Conservation (phyloP, 495 filamentous ascomycete genomes). For the Tuber brumale region DNA sequence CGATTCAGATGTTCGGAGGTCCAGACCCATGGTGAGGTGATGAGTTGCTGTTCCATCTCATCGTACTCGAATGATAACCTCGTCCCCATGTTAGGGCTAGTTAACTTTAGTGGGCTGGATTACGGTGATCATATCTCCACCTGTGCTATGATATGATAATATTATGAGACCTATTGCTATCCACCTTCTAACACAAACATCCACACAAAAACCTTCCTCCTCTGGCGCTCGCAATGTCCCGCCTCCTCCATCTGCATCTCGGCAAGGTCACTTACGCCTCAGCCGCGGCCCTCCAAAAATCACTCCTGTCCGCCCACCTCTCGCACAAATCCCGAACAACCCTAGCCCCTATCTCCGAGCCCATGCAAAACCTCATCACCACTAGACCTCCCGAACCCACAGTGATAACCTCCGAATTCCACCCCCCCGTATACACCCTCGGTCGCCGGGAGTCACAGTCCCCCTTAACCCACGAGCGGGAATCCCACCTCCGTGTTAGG, state of each 20-base stretch:
- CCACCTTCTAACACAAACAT: neutral
- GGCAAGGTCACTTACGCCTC: conserved; percentile 10
- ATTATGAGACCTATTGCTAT: no score
- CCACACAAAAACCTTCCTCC: neutral
- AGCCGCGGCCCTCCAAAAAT: conserved; percentile 47
- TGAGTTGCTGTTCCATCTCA: neutral
- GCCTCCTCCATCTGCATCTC: conserved; percentile 18
- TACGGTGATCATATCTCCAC: neutral
- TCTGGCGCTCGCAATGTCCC: conserved; percentile 11
- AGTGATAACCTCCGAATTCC: conserved; percentile 74
- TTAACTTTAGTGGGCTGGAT: neutral
- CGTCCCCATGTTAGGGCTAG: neutral
- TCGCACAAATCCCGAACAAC: conserved; percentile 43
- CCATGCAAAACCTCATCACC: conserved; percentile 24
- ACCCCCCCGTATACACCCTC: conserved; percentile 80
- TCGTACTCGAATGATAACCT: neutral
- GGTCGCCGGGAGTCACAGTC: conserved; percentile 68
- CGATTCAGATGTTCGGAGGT: no score
- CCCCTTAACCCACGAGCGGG: conserved; percentile 48
- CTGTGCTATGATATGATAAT: no score
- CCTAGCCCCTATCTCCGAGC: conserved; percentile 35
- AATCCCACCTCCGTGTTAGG: conserved; percentile 43
- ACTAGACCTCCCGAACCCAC: conserved; percentile 54
- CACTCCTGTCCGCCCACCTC: conserved; percentile 48
- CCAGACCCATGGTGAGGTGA: no score